Evolutionary conservation across 805 yeast species (phyloP), one percentile per base, ranked within the genome.

Genomic region (Priceomyces carsonii): DNA sequence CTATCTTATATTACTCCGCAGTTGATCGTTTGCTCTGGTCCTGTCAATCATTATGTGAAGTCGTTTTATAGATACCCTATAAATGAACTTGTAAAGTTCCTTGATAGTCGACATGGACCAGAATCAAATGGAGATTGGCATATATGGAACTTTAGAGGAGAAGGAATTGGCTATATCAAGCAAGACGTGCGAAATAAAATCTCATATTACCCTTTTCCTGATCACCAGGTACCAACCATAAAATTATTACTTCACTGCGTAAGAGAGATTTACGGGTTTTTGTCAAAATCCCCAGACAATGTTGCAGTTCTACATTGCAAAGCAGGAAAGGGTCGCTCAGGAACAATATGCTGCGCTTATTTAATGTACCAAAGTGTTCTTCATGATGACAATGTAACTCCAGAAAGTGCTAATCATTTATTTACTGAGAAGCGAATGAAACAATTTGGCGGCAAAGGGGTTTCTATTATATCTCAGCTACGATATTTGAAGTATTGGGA

Each of bases 281-380:
- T 84, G 17, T 29, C 43, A 1, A 26, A 27, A 10, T 45, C 55
- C 14, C 47, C 60, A 0, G 39, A 58, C 0, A 69, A 73, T 36
- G 79, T 83, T 2, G 89, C 85, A 0, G 70, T 85, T 0, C 57
- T 91, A 6, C 97, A 91, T 54, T 91, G 98, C 55, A 80, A 84
- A 50, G 85, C 86, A 44, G 98, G 98, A 0, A 89, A 88, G 58
- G 98, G 98, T 0, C 66, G 98, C 18, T 82, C 95, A 0, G 97
- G 98, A 0, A 72, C 89, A 1, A 59, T 87, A 1, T 75, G 76
- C 5, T 77, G 85, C 40, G 86, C 89, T 0, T 84, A 79, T 50
- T 56, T 90, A 42, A 81, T 89, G 76, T 69, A 66, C 31, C 2
- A 36, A 66, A 35, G 41, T 5, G 35, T 31, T 21, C 7, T 17